Evolutionary conservation across 23 red algal species (phyloP).

Genomic region (Gracilaria domingensis): DNA sequence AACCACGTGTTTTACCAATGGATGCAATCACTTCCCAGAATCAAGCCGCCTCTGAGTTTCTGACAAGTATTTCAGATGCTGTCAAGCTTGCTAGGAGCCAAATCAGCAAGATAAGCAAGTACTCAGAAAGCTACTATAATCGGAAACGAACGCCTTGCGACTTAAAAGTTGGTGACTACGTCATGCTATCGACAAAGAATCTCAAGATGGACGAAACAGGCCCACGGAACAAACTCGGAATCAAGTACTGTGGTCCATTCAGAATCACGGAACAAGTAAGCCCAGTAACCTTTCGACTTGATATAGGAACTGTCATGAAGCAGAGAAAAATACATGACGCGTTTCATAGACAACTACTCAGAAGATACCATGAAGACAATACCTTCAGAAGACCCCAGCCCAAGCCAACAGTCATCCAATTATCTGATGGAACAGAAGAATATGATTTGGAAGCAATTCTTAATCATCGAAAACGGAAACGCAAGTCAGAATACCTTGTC

Average conservation of each 20-base stretch:
- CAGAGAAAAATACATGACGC: not conserved
- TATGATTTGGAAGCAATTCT: slow-evolving; percentile 37
- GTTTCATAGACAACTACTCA: slow-evolving; percentile 1
- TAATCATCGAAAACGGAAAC: not conserved
- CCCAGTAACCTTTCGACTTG: not conserved
- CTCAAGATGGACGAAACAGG: slow-evolving; percentile 20
- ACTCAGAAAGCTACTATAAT: not conserved
- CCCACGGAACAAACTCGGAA: not conserved
- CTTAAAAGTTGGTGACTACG: slow-evolving; percentile 25
- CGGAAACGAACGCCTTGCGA: not conserved
- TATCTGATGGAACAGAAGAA: not conserved
- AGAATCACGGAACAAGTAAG: slow-evolving; percentile 24
- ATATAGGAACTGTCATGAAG: not conserved
- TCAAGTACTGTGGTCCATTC: slow-evolving; percentile 30
- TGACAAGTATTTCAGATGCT: not conserved
- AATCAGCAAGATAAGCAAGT: slow-evolving; percentile 1
- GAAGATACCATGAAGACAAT: not conserved
- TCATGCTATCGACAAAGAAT: slow-evolving; percentile 28
- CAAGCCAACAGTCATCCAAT: not conserved
- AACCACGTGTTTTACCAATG: not conserved
- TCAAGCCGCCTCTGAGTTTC: not conserved
- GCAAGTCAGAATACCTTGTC: not conserved
- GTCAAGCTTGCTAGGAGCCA: not conserved
- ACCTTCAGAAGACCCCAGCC: not conserved
- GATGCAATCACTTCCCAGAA: slow-evolving; percentile 1